phyloP scores from a whole-genome alignment of 805 yeast genomes.

The Candida sithepensis region DNA sequence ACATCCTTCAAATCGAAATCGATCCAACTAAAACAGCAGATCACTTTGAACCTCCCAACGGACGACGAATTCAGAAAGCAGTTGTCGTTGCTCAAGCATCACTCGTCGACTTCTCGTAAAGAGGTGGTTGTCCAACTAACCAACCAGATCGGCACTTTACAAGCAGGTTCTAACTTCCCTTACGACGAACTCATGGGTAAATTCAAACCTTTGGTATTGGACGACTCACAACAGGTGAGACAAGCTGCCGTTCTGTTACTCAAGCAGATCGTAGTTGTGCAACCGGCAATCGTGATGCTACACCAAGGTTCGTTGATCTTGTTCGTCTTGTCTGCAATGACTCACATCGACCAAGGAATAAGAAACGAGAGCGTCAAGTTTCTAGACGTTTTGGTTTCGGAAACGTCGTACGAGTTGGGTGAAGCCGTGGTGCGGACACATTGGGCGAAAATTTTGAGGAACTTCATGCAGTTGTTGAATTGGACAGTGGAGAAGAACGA shows the following conservation, averaged over 20 bases:
- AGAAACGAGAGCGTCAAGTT: constrained; percentile 73
- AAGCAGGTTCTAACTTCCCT: constrained; percentile 29
- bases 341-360: constrained; percentile 77
- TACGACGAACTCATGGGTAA: constrained; percentile 55
- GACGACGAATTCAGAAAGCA: constrained; percentile 54
- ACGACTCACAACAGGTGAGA: constrained; percentile 64
- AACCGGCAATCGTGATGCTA: constrained; percentile 53
- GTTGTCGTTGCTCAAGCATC: constrained; percentile 71
- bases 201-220: constrained; percentile 63
- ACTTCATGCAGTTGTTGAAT: constrained; percentile 66
- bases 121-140: constrained; percentile 57
- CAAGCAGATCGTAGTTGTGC: constrained; percentile 42
- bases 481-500: constrained; percentile 52
- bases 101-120: constrained; percentile 63
- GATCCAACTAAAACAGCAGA: constrained; percentile 38
- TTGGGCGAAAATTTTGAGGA: constrained; percentile 66
- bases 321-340: constrained; percentile 87
- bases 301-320: constrained; percentile 62
- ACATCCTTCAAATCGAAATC: constrained; percentile 77
- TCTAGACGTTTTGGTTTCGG: constrained; percentile 53
- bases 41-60: constrained; percentile 19
- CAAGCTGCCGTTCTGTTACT: constrained; percentile 48
- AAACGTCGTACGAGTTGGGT: constrained; percentile 36
- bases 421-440: constrained; percentile 55
- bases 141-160: constrained; percentile 10